Conservation (phyloP, 2,329 filamentous ascomycete species). For the Stagonosporopsis rhizophila region DNA sequence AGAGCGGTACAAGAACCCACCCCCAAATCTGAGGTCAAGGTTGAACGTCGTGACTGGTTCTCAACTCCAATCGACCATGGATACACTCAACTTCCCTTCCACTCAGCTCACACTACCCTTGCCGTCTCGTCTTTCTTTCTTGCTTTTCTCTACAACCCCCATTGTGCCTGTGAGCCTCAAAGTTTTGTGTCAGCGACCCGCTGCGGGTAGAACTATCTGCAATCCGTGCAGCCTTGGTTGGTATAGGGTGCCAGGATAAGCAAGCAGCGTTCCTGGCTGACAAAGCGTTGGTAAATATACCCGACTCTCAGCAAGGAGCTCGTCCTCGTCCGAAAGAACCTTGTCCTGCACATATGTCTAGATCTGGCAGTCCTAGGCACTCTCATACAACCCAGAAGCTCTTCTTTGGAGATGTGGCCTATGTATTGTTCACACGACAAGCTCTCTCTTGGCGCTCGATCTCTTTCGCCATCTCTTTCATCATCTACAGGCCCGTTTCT, state of each 20-base stretch:
- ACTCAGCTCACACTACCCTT: no score
- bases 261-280: not conserved
- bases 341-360: not conserved
- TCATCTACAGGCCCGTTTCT: not conserved
- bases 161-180: not conserved
- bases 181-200: no score
- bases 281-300: not conserved
- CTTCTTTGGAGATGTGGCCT: not conserved
- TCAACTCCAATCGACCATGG: not conserved
- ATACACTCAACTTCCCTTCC: not conserved
- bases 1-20: not conserved
- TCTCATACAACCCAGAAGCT: not conserved
- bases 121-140: not conserved
- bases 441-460: not conserved
- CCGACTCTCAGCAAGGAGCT: not conserved
- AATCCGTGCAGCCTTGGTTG: not conserved
- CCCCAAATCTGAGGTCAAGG: not conserved
- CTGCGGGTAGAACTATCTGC: not conserved
- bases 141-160: not conserved
- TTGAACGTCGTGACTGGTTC: not conserved
- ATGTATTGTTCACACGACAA: not conserved
- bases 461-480: not conserved
- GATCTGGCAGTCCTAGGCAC: not conserved
- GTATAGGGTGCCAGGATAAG: not conserved
- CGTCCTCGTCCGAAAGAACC: not conserved